Percentiles rank a stretch among this genome's conserved stretches.
Evolutionary conservation across 2,329 filamentous ascomycete genomes (phyloP).

Genomic region (Dothideomycetes sp.): DNA sequence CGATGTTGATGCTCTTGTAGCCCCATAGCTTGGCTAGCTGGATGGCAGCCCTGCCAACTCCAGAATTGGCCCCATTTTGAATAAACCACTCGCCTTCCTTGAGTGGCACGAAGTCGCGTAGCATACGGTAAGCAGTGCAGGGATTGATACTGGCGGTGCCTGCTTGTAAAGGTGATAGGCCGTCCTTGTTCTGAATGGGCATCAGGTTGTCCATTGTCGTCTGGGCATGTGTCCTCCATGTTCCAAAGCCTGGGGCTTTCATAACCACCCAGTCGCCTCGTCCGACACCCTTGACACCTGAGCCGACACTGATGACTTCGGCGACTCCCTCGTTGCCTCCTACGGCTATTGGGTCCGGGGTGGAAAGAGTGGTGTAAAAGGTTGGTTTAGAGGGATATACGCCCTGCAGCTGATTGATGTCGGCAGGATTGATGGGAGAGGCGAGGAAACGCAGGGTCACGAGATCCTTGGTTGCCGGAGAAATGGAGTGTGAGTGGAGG

Average conservation of each 20-base stretch:
- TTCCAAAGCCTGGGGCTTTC: slow-evolving; percentile 71
- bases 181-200: slow-evolving; percentile 57
- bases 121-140: slow-evolving; percentile 86
- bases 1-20: slow-evolving; percentile 78
- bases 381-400: slow-evolving; percentile 80
- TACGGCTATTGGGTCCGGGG: slow-evolving; percentile 61
- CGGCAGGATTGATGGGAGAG: slow-evolving; percentile 88
- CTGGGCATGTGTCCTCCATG: slow-evolving; percentile 86
- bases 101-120: slow-evolving; percentile 63
- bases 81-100: slow-evolving; percentile 74
- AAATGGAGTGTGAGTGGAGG: slow-evolving; percentile 66
- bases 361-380: slow-evolving; percentile 68
- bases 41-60: slow-evolving; percentile 82
- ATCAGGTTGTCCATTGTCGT: slow-evolving; percentile 50
- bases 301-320: slow-evolving; percentile 66
- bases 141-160: slow-evolving; percentile 89
- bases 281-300: slow-evolving; percentile 47
- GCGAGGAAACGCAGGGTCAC: slow-evolving; percentile 81
- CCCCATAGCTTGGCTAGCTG: slow-evolving; percentile 82
- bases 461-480: slow-evolving; percentile 56
- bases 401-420: slow-evolving; percentile 96
- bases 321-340: slow-evolving; percentile 90
- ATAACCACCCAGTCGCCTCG: slow-evolving; percentile 94
- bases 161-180: slow-evolving; percentile 64
- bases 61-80: slow-evolving; percentile 93